These are phyloP conservation scores for Scleromitrula shiraiana DNA, from an alignment of 2,329 filamentous ascomycete genomes.

Conservation along the genomic window DNA sequence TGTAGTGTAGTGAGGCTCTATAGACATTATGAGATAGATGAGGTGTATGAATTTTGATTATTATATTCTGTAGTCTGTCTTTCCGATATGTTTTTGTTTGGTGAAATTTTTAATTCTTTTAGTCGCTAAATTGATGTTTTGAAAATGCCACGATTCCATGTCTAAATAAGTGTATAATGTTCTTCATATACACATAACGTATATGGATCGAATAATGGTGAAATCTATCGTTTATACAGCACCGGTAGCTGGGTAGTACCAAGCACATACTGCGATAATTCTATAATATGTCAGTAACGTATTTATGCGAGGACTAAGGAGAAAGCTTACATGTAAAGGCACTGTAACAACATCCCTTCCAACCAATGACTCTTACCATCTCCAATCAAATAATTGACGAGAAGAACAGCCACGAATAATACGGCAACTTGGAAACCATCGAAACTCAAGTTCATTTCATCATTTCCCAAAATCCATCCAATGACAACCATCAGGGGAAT, in stretches of 20 bases:
- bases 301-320: background rate
- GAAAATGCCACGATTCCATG: no score
- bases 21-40: no score
- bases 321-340: slow-evolving; percentile 25
- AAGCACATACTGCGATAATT: slow-evolving; percentile 19
- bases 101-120: no score
- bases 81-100: no score
- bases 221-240: no score
- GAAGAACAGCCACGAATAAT: slow-evolving; percentile 72
- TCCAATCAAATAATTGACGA: slow-evolving; percentile 79
- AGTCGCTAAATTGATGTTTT: no score
- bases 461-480: slow-evolving; percentile 66
- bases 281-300: background rate
- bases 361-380: slow-evolving; percentile 50
- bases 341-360: slow-evolving; percentile 27
- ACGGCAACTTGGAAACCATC: slow-evolving; percentile 81
- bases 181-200: no score
- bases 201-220: no score
- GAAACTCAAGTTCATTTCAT: slow-evolving; percentile 59
- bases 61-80: no score
- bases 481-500: slow-evolving; percentile 74
- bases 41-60: no score
- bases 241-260: slow-evolving; percentile 14
- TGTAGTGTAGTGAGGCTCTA: no score
- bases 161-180: no score